Conservation (phyloP, 176 grass and related monocot genomes). For the Musa itinerans region DNA sequence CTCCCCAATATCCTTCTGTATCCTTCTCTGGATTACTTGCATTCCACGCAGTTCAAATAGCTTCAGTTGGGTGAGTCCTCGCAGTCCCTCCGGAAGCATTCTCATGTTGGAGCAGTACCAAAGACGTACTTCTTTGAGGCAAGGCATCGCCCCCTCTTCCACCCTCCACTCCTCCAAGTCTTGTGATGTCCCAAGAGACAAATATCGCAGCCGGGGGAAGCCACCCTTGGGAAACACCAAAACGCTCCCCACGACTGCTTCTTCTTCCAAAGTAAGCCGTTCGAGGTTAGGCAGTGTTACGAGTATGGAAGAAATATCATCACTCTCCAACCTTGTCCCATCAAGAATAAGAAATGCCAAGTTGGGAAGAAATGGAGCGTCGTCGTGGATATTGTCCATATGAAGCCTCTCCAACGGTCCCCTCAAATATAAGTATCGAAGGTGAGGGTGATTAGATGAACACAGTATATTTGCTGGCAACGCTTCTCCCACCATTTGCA, state of each 20-base stretch:
- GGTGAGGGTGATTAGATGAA: not conserved
- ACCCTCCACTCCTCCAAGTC: not conserved
- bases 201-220: not conserved
- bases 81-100: too few relatives aligned
- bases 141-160: not conserved
- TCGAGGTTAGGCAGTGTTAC: not conserved
- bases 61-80: too few relatives aligned
- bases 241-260: not conserved
- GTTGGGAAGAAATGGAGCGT: not conserved
- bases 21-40: too few relatives aligned
- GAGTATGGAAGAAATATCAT: not conserved
- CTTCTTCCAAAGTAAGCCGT: fast-evolving
- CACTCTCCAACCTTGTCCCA: not conserved
- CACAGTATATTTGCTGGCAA: not conserved
- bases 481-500: not conserved
- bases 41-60: too few relatives aligned
- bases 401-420: not conserved
- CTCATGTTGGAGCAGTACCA: not conserved
- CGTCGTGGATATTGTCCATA: not conserved
- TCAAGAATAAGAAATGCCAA: not conserved
- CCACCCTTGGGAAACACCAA: not conserved
- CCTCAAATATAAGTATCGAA: not conserved
- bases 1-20: too few relatives aligned
- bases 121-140: not conserved
- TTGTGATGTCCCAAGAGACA: not conserved